A percentile compares a stretch with the other conserved stretches of the same genome.
These are phyloP conservation scores for Neurospora sublineolata DNA, from an alignment of 495 filamentous ascomycete genomes.

Conservation along the genomic window DNA sequence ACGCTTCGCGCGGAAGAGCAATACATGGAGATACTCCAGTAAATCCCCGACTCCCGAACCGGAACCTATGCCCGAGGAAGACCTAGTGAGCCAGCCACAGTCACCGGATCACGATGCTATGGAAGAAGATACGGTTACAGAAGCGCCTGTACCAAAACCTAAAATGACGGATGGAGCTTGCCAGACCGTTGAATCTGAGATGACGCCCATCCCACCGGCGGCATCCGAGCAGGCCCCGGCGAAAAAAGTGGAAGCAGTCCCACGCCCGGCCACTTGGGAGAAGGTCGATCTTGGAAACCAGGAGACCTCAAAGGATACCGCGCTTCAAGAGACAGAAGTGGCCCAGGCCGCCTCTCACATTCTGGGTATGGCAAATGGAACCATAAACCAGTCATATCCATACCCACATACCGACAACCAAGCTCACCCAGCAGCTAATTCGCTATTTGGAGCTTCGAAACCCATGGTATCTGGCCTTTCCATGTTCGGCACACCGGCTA, in stretches of 20 bases:
- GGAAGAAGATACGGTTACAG: conserved; percentile 20
- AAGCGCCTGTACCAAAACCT: conserved; percentile 6
- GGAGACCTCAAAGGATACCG: not conserved
- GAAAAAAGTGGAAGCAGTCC: not conserved
- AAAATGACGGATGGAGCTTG: conserved; percentile 35
- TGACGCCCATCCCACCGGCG: conserved; percentile 3
- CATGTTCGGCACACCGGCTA: conserved; percentile 14
- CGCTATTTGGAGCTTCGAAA: conserved; percentile 8
- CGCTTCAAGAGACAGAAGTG: not conserved
- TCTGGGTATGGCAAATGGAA: not conserved
- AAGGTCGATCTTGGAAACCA: not conserved
- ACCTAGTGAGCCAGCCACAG: not conserved
- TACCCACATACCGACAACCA: not conserved
- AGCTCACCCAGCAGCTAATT: not conserved
- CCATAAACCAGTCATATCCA: not conserved
- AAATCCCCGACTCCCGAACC: conserved; percentile 55
- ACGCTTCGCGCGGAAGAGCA: conserved; percentile 56
- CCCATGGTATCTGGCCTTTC: conserved; percentile 6
- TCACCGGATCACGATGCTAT: conserved; percentile 18
- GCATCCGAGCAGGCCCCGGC: not conserved
- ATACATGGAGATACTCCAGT: conserved; percentile 59
- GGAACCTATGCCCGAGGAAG: conserved; percentile 5
- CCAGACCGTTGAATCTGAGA: conserved; percentile 34
- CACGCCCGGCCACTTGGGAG: not conserved
- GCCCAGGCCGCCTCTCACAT: not conserved